phyloP scores from a whole-genome alignment of 352 stramenopile genomes.

The Thalassiosira livingstoniorum region DNA sequence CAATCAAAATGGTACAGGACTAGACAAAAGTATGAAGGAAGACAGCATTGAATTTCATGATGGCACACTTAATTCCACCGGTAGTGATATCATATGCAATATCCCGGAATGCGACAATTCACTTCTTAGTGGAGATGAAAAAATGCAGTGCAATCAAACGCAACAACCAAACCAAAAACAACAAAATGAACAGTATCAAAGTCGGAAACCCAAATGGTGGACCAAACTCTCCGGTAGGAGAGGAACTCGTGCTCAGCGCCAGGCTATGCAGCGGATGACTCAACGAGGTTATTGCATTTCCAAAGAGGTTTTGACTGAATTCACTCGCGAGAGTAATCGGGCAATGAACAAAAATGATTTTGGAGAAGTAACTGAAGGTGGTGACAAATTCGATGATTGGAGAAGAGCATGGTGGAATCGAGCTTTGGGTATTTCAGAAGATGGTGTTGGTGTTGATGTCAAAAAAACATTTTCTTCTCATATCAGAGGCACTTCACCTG shows the following conservation, averaged over 20 bases:
- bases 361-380: neutral
- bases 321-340: constrained; percentile 41
- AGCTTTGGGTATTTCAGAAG: constrained; percentile 22
- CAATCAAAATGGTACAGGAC: too few species aligned
- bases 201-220: constrained; percentile 78
- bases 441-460: neutral
- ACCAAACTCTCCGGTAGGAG: constrained; percentile 47
- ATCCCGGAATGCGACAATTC: too few species aligned
- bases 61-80: too few species aligned
- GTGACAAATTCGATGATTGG: constrained; percentile 2
- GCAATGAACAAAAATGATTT: neutral
- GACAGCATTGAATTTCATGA: too few species aligned
- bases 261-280: constrained; percentile 47
- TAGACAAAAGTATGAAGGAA: too few species aligned
- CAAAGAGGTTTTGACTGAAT: constrained; percentile 33
- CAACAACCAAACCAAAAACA: neutral
- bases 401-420: constrained; percentile 43
- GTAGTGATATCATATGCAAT: too few species aligned
- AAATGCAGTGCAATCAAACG: too few species aligned
- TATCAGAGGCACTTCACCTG: neutral
- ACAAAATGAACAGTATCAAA: neutral
- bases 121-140: too few species aligned
- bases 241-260: constrained; percentile 41
- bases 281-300: constrained; percentile 46
- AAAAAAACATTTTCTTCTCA: neutral